Conservation (phyloP, 257 asterid species). For the Rhazya stricta region DNA sequence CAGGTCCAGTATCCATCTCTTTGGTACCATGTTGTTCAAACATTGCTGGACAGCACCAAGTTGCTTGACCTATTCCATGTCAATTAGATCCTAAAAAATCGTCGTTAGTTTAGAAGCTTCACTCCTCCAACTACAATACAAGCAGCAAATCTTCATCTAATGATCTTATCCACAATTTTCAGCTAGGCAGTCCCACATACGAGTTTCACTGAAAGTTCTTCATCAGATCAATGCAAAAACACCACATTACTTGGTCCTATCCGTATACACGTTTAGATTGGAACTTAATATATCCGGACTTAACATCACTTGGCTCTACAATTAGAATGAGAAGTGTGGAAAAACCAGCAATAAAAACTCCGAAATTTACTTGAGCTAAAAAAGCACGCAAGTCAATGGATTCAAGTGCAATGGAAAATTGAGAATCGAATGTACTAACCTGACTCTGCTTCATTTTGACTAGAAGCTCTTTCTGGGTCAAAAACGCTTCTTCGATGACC, state of each 20-base stretch:
- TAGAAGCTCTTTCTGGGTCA: conserved; percentile 73
- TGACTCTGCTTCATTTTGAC: conserved; percentile 61
- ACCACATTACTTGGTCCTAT: not conserved
- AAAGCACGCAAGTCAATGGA: not conserved
- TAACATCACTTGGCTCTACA: not conserved
- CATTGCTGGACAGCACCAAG: not conserved
- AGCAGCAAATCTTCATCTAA: not conserved
- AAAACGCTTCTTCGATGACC: conserved; percentile 57
- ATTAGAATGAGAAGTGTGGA: not conserved
- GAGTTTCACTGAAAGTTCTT: not conserved
- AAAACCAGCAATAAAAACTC: not conserved
- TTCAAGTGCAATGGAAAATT: not conserved
- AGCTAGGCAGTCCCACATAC: not conserved
- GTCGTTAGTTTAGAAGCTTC: not conserved
- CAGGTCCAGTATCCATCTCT: no score
- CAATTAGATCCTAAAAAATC: not conserved
- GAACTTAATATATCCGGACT: not conserved
- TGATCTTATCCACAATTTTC: not conserved
- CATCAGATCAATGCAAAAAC: not conserved
- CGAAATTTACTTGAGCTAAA: not conserved
- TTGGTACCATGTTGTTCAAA: no score
- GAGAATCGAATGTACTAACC: conserved; percentile 29
- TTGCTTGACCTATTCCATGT: not conserved
- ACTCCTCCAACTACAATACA: not conserved
- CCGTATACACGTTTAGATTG: not conserved